These are phyloP conservation scores for Poa pratensis DNA, from an alignment of 176 grass and related monocot species.

Conservation along the genomic window DNA sequence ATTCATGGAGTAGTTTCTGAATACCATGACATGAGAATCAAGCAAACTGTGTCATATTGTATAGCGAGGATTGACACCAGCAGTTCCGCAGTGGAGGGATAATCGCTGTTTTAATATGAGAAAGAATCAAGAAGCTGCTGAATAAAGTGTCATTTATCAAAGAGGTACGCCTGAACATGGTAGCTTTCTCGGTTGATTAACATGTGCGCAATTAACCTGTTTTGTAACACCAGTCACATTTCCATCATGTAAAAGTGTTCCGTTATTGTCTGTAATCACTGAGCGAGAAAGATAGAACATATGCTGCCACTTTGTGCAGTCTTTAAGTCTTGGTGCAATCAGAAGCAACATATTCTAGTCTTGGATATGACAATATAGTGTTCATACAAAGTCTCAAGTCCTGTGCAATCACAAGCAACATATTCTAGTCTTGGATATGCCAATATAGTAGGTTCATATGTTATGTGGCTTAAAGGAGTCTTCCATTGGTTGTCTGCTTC, in stretches of 20 bases:
- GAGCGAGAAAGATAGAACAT: conserved; percentile 46
- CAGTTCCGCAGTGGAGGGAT: conserved; percentile 23
- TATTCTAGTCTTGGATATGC: too few relatives aligned
- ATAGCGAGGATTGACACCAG: neutral
- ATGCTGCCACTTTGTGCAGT: conserved; percentile 41
- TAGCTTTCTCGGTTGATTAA: conserved; percentile 44
- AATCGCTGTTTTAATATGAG: conserved; percentile 37
- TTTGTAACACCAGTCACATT: conserved; percentile 43
- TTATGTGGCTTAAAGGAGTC: neutral
- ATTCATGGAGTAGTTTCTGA: conserved; percentile 6
- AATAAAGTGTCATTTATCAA: conserved; percentile 38
- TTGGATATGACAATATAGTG: conserved; percentile 27
- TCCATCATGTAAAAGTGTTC: conserved; percentile 58
- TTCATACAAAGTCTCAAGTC: neutral
- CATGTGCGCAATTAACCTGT: conserved; percentile 39
- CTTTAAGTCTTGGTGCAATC: conserved; percentile 42
- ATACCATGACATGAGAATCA: conserved; percentile 37
- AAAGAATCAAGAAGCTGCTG: conserved; percentile 32
- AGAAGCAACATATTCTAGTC: conserved; percentile 36
- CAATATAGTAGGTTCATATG: neutral
- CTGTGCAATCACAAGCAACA: too few relatives aligned
- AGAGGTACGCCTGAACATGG: conserved; percentile 28
- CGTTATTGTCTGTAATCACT: conserved; percentile 60
- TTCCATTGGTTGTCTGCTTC: neutral
- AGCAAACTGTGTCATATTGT: conserved; percentile 40